A percentile compares a stretch with the other conserved stretches of the same genome.
phyloP scores from a whole-genome alignment of 2,329 filamentous ascomycete species.

The Raffaelea ambrosiae region DNA sequence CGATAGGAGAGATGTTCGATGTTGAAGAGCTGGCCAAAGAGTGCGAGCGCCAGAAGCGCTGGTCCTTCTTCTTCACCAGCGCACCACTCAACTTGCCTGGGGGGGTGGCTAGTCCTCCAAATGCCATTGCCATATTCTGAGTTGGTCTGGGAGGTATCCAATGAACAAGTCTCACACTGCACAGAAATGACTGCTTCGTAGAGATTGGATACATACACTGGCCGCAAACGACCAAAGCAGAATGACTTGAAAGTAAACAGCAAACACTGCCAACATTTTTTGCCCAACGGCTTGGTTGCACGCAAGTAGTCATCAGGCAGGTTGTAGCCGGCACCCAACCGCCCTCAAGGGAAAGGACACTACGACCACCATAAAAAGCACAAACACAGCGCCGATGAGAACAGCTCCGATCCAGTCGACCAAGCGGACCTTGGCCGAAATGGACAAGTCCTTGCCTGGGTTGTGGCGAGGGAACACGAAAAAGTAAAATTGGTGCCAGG shows the following conservation, averaged over 20 bases:
- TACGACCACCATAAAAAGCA: constrained; percentile 37
- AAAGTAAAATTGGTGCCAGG: constrained; percentile 17
- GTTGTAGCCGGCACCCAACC: too few relatives aligned
- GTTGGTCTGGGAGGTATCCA: too few relatives aligned
- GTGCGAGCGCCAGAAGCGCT: constrained; percentile 43
- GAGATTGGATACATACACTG: too few relatives aligned
- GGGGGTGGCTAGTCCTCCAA: constrained; percentile 38
- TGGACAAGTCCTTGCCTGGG: constrained; percentile 8
- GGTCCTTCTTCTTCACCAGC: constrained; percentile 55
- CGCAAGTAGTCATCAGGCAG: too few relatives aligned
- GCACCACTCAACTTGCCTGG: constrained; percentile 50
- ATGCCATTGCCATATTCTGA: constrained; percentile 38
- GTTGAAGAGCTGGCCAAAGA: constrained; percentile 43
- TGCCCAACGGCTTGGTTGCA: too few relatives aligned
- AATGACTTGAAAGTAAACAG: too few relatives aligned
- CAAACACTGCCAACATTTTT: too few relatives aligned
- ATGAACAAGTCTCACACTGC: too few relatives aligned
- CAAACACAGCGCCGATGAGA: constrained; percentile 29
- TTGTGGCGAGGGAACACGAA: constrained; percentile 18
- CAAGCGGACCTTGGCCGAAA: constrained; percentile 17
- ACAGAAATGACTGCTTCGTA: too few relatives aligned
- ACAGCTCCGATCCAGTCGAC: constrained; percentile 36
- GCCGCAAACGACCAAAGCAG: too few relatives aligned
- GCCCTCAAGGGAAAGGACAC: too few relatives aligned
- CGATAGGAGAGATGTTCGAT: constrained; percentile 48